phyloP scores from a whole-genome alignment of 495 filamentous ascomycete species.

The Penicillium longicatenatum region DNA sequence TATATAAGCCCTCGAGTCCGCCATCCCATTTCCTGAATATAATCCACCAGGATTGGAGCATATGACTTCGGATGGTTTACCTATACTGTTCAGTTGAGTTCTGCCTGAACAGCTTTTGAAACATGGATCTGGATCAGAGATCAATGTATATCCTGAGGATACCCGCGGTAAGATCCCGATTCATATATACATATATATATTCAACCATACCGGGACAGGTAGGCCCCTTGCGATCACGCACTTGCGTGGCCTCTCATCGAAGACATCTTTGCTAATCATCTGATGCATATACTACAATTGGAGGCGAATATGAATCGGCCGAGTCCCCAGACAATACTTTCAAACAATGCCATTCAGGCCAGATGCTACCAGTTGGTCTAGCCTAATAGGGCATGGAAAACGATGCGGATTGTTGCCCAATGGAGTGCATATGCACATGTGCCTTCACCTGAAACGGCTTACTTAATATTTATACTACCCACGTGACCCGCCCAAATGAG shows the following conservation, averaged over 20 bases:
- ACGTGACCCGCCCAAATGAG: slow-evolving; percentile 1
- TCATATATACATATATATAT: not conserved
- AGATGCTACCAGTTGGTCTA: not conserved
- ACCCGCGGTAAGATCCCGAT: not conserved
- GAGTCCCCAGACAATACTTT: not conserved
- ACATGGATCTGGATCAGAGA: not conserved
- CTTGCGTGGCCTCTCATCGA: not conserved
- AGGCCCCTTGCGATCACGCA: too few relatives aligned
- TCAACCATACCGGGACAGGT: not conserved
- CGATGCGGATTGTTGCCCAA: not conserved
- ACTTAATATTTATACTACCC: slow-evolving; percentile 15
- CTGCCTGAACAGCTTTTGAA: too few relatives aligned
- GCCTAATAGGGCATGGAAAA: not conserved
- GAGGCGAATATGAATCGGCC: not conserved
- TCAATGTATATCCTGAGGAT: not conserved
- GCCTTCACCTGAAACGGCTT: slow-evolving; percentile 1
- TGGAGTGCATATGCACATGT: not conserved
- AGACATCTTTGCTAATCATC: not conserved
- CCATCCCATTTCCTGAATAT: not conserved
- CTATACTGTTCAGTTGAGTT: not conserved
- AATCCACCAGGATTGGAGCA: not conserved
- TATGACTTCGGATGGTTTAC: not conserved
- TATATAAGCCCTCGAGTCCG: slow-evolving; percentile 17
- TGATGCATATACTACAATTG: not conserved
- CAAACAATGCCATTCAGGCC: not conserved